Base-by-base conservation (phyloP, 2,329 filamentous ascomycete genomes). In the Trichoderma koningiopsis region DNA sequence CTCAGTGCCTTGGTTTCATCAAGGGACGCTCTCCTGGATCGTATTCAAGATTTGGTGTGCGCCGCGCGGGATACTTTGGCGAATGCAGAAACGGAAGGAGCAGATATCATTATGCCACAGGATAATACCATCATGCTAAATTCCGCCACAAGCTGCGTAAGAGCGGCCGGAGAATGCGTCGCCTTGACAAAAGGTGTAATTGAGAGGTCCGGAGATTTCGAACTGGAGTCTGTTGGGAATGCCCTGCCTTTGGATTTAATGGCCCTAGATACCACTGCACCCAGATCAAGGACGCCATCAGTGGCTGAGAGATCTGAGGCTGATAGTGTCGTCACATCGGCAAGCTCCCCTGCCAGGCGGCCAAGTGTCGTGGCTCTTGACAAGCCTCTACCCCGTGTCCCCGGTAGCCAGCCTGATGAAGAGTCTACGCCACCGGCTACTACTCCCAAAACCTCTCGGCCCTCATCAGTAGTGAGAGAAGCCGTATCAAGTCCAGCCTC, bases 161-260 rank as follows among this genome's bases (percentile, higher is more conserved):
- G 93, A 73, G 92, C 93, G 27, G 94, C 94, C 56, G 95, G 95
- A 52, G 94, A 97, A 74, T 97, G 95, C 79, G 92, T 97, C 24
- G 90, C 92, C 7, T 95, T 94, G 80, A 91, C 94, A 13, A 93
- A 93, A 75, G 86, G 88, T 77, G 89, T 96, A 56, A 91, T 99
- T 69, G 94, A 97, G 80, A 87, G 91, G 71, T 93, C 96, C 72
- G 94, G 94, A 24, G 94, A 97, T 78, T 97, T 97, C 73, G 94
- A 97, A 78, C 89, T 94, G 73, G 93, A 97, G 77, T 84, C 92
- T 67, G 88, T 91, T 73, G 81, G 81, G 22, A 79, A 76, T 72
- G 80, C 83, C 35, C 79, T 92, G 31, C 86, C 85, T 8, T 84
- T 90, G 63, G 86, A 89, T 71, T 77, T 89, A 33, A 79, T 78